Base-by-base conservation (phyloP, 495 filamentous ascomycete genomes). In the Opeltia flavorubescens region DNA sequence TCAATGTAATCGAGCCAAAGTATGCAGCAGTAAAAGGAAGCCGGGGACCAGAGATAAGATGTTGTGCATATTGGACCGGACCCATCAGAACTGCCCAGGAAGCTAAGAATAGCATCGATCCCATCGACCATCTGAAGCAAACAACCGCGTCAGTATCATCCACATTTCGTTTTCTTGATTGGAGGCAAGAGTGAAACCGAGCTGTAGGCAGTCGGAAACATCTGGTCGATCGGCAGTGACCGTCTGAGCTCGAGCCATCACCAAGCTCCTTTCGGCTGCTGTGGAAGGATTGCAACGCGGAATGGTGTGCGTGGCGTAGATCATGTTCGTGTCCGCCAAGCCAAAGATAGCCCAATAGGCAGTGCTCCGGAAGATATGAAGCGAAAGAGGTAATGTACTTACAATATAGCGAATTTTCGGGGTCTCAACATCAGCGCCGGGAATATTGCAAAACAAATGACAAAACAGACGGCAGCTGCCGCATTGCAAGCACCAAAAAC, bases 31-130 rank as follows among this genome's bases (percentile, higher is more conserved):
- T 95, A 61, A 98, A 98, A 9, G 93, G 91, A 43, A 98, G 65
- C 50, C 91, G 77, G 49, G 86, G 70, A 45, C 77, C 78, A 43
- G 93, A 96, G 55, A 86, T 64, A 58, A 98, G 74, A 64, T 98
- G 91, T 55, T 76, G 79, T 41, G 77, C 66, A 65, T 96, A 98
- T 38, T 72, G 65, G 65, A 73, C 68, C 17, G 88, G 89, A 43
- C 91, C 91, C 80, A 94, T 88, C 67, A 98, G 71, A 51, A 88
- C 86, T 3, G 86, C 88, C 77, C 87, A 98, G 61, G 93, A 94
- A 49, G 80, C 73, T 49, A 98, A 73, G 66, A 96, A 98, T 33
- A 98, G 70, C 17, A 84, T 60, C 20, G 89, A 95, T 25, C 88
- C 91, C 55, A 95, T 76, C 18, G 91, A 86, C 91, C 91, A 98